Evolutionary conservation across 805 yeast species (phyloP), one percentile per base, ranked within the genome.

Genomic region (Lachancea mirantina): DNA sequence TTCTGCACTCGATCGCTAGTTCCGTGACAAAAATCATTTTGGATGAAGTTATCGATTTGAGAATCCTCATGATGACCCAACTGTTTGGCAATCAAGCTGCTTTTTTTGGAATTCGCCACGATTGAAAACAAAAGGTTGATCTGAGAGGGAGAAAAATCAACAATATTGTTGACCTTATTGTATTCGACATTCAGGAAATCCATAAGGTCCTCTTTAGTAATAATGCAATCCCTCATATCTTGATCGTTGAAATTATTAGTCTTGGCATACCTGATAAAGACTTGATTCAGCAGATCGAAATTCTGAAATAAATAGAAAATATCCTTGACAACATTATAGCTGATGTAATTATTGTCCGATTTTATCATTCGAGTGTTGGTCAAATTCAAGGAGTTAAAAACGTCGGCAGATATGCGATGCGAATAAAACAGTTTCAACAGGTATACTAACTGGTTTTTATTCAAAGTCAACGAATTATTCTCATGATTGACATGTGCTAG

Each of bases 91-190:
- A 44, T 28, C 35, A 39, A 30, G 23, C 43, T 43, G 28, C 46
- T 46, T 23, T 45, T 32, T 42, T 61, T 62, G 17, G 58, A 59
- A 38, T 61, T 58, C 2, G 56, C 52, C 4, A 55, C 61, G 20
- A 58, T 55, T 0, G 60, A 50, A 40, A 64, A 64, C 30, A 64
- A 40, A 13, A 64, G 36, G 32, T 60, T 53, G 6, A 64, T 61
- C 38, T 64, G 68, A 2, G 65, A 55, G 1, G 67, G 67, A 0
- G 68, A 61, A 28, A 64, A 64, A 15, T 55, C 55, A n/a, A 47
- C 45, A 23, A 64, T 53, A 39, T 64, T 64, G 38, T 63, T 64
- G 6, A 63, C 60, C 38, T 62, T 64, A 29, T 62, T 59, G 36
- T 58, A 62, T 34, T 62, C 63, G 13, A 53, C 41, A 28, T 55